Percentiles rank a stretch among this genome's conserved stretches.
Conservation (phyloP, 371 early-diverging fungal genomes). For the Mucor lusitanicus region DNA sequence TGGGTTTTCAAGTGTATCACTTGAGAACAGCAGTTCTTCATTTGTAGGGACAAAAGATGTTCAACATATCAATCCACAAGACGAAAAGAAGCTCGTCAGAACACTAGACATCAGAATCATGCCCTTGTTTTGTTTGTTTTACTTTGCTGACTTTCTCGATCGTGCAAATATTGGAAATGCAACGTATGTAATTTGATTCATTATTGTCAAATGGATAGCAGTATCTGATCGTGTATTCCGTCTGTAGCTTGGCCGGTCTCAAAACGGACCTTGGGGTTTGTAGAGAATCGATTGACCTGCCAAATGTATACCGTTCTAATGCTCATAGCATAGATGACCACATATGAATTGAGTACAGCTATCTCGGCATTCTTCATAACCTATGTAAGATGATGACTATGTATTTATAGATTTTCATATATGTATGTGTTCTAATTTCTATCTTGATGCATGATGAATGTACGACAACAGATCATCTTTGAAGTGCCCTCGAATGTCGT, state of each 20-base stretch:
- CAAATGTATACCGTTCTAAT: background rate
- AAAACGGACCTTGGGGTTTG: conserved; percentile 21
- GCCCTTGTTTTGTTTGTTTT: conserved; percentile 46
- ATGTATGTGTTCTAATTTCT: background rate
- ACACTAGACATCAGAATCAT: conserved; percentile 40
- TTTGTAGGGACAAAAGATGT: background rate
- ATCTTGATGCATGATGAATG: background rate
- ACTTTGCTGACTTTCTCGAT: conserved; percentile 44
- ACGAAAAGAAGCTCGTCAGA: conserved; percentile 33
- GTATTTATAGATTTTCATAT: background rate
- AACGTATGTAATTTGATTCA: conserved; percentile 22
- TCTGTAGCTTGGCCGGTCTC: conserved; percentile 26
- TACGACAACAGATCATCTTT: conserved; percentile 34
- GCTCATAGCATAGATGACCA: conserved; percentile 25
- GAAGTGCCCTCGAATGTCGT: conserved; percentile 50
- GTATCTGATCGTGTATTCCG: background rate
- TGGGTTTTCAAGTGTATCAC: conserved; percentile 7
- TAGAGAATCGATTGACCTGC: background rate
- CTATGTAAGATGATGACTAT: conserved; percentile 21
- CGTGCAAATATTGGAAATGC: conserved; percentile 43
- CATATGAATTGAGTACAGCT: conserved; percentile 21
- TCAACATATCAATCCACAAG: background rate
- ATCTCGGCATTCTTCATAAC: conserved; percentile 40
- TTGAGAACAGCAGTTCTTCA: background rate
- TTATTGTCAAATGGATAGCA: background rate